Base-by-base conservation (phyloP, 805 yeast species). In the Wickerhamomyces bisporus region DNA sequence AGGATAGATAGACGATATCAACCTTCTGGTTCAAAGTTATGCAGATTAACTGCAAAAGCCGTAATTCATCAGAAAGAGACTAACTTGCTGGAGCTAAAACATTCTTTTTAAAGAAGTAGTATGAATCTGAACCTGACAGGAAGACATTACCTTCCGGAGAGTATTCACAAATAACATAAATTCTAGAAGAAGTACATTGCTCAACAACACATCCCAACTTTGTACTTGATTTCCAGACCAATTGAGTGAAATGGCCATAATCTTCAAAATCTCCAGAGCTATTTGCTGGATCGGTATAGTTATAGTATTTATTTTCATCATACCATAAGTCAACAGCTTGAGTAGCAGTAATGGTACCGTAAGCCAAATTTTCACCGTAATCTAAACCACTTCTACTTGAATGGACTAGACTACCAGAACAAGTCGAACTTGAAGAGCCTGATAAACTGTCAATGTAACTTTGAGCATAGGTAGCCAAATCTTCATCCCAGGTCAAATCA, bases 321-420 rank as follows among this genome's bases (percentile, higher is more conserved):
- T 83, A 83, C 93, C 93, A 84, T 30, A 82, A 78, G 43, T 79
- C 81, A 27, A 81, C 83, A 15, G 73, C 73, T 19, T 19, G 24
- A 13, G 44, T 35, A 16, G 60, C 52, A 18, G 51, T 41, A 12
- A 69, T 58, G 48, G 71, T 71, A 43, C 87, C 91, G 29, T 77
- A 72, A 14, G 89, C 89, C 48, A 84, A 68, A 63, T 84, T 84
- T 58, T 84, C 91, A 64, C 93, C 93, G 57, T 79, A 79, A n/a
- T 30, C 25, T 14, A 36, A 26, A 12, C 56, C 55, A 15, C 7
- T 8, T 30, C 32, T 30, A 4, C 70, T 65, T 16, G 87, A 79
- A 61, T 84, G 91, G 14, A 69, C 60, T 47, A 83, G 65, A 37
- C 65, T 61, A 46, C 83, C 86, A 7, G 79, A 73, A 56, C 78